Evolutionary conservation across 2,329 filamentous ascomycete genomes (phyloP).

Genomic region (Fusarium acutatum): DNA sequence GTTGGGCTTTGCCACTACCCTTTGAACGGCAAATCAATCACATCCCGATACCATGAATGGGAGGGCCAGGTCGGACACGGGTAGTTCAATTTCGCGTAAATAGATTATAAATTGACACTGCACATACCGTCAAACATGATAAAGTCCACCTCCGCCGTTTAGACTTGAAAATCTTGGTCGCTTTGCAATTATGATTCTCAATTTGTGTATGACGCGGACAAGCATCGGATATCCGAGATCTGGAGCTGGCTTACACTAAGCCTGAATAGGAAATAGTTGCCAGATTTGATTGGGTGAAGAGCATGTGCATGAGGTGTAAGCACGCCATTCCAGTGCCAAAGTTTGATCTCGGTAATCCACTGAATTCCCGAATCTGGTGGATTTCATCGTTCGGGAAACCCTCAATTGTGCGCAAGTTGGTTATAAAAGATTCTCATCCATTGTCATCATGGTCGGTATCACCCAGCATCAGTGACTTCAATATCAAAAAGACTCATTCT

Average conservation of each 20-base stretch:
- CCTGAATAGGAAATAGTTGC: not conserved
- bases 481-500: fast-evolving
- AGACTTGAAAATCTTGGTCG: no score
- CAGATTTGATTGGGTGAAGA: fast-evolving
- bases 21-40: not conserved
- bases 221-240: not conserved
- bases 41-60: not conserved
- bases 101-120: not conserved
- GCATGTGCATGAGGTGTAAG: not conserved
- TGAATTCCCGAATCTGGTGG: not conserved
- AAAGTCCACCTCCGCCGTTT: fast-evolving
- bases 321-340: not conserved
- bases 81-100: not conserved
- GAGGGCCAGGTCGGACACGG: fast-evolving
- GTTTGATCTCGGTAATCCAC: not conserved
- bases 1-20: constrained; percentile 58
- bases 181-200: fast-evolving
- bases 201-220: not conserved
- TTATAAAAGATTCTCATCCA: not conserved
- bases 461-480: not conserved
- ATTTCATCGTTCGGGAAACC: not conserved
- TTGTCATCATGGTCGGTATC: fast-evolving
- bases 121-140: fast-evolving
- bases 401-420: not conserved
- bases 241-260: not conserved